Evolutionary conservation across 1,284 basidiomycete species (phyloP), one percentile per base, ranked within the genome.

Genomic region (Porphyrellus sp.): DNA sequence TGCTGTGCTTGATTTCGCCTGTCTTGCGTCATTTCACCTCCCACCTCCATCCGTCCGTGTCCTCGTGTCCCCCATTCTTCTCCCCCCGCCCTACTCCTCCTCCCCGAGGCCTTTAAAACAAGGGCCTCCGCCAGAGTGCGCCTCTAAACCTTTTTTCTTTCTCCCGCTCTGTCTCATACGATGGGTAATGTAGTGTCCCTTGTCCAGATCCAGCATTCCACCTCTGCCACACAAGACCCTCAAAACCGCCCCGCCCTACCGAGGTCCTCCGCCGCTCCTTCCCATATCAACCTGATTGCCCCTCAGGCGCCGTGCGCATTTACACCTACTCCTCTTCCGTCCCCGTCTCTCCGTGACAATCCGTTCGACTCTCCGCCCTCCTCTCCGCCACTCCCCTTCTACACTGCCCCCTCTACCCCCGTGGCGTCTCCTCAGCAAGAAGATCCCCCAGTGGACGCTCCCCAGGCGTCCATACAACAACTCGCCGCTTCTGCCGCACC

Each of bases 171-270:
- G 28, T 54, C 63, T 55, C 35, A 54, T 35, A 7, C 56, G 1
- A 69, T 69, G 68, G 70, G 68, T 31, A 59, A 58, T 53, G 55
- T 61, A 69, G 68, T 69, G 70, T 69, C 70, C 2, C 55, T 70
- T 3, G 60, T 72, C 44, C 66, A 66, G 27, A 57, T 71, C 24
- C 69, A 71, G 27, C 64, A 61, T 31, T 51, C 49, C 33, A 44
- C 52, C 16, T 52, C 65, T 25, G 27, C 56, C 5, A 46, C 52
- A 33, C 57, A 65, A 30, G 63, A 58, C 47, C 34, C 55, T 20
- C 35, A 44, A 30, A 34, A 28, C 49, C 53, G 53, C 0, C 44
- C 60, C 39, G 39, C 49, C 20, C 47, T 62, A 8, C 48, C 59
- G 21, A 68, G 58, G 55, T 46, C 53, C 3, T 21, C 52, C 12